Conservation (phyloP, 148 eudicot species). For the Drosera capensis region DNA sequence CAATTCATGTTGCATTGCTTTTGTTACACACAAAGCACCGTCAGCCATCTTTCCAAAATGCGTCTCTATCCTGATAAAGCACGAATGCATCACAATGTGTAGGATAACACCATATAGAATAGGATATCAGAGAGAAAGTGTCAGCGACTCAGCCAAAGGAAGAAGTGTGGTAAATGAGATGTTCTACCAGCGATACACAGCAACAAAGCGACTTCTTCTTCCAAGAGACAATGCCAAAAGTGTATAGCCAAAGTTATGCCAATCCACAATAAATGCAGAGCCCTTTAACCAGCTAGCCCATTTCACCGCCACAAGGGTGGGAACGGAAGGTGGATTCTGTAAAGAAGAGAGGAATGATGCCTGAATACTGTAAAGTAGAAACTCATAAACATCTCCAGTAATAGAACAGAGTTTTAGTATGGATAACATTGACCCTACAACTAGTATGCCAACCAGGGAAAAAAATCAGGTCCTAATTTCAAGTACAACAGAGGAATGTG, state of each 20-base stretch:
- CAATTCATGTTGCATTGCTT: conserved; percentile 95
- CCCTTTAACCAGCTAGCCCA: conserved; percentile 88
- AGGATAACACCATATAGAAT: conserved; percentile 1
- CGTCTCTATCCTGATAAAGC: conserved; percentile 56
- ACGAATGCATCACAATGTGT: conserved; percentile 7
- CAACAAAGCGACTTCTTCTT: conserved; percentile 70
- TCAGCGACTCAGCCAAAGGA: conserved; percentile 4
- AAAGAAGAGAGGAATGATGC: neutral
- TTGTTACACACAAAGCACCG: conserved; percentile 91
- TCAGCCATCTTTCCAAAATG: conserved; percentile 78
- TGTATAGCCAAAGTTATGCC: conserved; percentile 99
- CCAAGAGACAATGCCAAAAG: conserved; percentile 84
- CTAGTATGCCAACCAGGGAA: too few species aligned
- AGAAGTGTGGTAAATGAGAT: too few species aligned
- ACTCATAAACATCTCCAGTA: too few species aligned
- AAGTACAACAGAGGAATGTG: too few species aligned
- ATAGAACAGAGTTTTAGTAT: too few species aligned
- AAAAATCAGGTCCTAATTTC: too few species aligned
- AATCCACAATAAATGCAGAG: conserved; percentile 68
- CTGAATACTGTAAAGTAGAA: neutral
- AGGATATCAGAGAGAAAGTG: neutral
- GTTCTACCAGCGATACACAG: conserved; percentile 67
- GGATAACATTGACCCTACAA: too few species aligned
- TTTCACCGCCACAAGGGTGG: conserved; percentile 75
- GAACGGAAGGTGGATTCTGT: conserved; percentile 97